A percentile compares a stretch with the other conserved stretches of the same genome.
Conservation (phyloP, 305 asterid genomes). For the Ilex paraguariensis region DNA sequence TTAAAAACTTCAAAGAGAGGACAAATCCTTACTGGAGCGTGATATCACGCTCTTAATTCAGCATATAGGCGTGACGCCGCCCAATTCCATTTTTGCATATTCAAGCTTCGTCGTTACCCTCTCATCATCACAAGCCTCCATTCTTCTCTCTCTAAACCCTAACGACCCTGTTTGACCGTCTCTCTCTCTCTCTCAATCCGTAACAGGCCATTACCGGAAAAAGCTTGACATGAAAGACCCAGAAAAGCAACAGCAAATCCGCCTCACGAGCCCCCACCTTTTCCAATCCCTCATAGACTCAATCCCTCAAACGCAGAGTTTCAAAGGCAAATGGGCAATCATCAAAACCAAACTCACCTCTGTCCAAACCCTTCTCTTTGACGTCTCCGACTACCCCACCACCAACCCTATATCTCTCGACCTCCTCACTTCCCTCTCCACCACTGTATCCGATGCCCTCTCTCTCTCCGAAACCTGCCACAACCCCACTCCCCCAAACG, state of each 20-base stretch:
- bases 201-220: no score
- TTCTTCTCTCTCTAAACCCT: background rate
- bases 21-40: no score
- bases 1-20: no score
- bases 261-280: slow-evolving; percentile 17
- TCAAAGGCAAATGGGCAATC: slow-evolving; percentile 72
- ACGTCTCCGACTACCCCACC: slow-evolving; percentile 24
- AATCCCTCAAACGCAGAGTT: slow-evolving; percentile 40
- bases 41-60: no score
- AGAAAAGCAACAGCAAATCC: slow-evolving; percentile 13
- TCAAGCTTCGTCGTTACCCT: no score
- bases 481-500: slow-evolving; percentile 34
- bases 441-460: slow-evolving; percentile 44
- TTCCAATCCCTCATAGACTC: slow-evolving; percentile 44
- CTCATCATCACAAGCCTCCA: no score
- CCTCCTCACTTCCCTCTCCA: slow-evolving; percentile 49
- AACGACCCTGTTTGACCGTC: no score
- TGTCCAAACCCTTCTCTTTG: slow-evolving; percentile 44
- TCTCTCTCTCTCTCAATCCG: background rate
- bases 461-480: slow-evolving; percentile 51
- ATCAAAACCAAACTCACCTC: slow-evolving; percentile 45
- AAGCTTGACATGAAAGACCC: slow-evolving; percentile 51
- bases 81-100: no score
- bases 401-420: slow-evolving; percentile 40
- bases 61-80: no score